A percentile compares a stretch with the other conserved stretches of the same genome.
These are phyloP conservation scores for Fibroporia radiculosa DNA, from an alignment of 768 basidiomycete species.

Conservation along the genomic window DNA sequence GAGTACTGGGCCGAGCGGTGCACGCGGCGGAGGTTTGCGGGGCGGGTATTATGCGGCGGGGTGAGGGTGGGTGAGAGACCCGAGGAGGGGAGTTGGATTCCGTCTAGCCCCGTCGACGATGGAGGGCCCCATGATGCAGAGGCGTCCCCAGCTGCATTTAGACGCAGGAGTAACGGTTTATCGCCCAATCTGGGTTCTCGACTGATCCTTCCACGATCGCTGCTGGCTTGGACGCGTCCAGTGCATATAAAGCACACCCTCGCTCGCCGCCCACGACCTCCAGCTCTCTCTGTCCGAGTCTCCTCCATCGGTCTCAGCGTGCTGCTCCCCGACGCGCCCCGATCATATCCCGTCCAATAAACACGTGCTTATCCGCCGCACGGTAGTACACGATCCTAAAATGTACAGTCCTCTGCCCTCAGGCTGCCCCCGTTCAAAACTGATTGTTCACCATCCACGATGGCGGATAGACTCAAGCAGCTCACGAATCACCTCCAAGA, in stretches of 20 bases:
- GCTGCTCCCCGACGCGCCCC: background rate
- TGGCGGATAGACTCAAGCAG: conserved; percentile 46
- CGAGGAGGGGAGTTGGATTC: background rate
- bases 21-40: conserved; percentile 3
- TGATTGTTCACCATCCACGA: too few relatives aligned
- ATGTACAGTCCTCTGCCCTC: background rate
- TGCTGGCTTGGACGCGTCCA: too few relatives aligned
- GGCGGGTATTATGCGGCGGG: conserved; percentile 4
- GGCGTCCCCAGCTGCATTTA: background rate
- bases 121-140: background rate
- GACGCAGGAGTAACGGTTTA: conserved; percentile 1
- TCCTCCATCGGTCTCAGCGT: background rate
- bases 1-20: too few relatives aligned
- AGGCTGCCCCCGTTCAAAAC: too few relatives aligned
- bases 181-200: conserved; percentile 3
- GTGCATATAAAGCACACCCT: too few relatives aligned
- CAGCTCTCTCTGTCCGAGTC: too few relatives aligned
- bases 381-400: background rate
- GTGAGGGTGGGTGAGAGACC: background rate
- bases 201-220: conserved; percentile 2
- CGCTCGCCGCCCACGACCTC: too few relatives aligned
- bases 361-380: background rate
- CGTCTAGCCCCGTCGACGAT: conserved; percentile 2
- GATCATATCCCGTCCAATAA: background rate
- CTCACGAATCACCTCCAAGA: conserved; percentile 44